Conservation (phyloP, 495 filamentous ascomycete species). For the Aspergillus homomorphus region DNA sequence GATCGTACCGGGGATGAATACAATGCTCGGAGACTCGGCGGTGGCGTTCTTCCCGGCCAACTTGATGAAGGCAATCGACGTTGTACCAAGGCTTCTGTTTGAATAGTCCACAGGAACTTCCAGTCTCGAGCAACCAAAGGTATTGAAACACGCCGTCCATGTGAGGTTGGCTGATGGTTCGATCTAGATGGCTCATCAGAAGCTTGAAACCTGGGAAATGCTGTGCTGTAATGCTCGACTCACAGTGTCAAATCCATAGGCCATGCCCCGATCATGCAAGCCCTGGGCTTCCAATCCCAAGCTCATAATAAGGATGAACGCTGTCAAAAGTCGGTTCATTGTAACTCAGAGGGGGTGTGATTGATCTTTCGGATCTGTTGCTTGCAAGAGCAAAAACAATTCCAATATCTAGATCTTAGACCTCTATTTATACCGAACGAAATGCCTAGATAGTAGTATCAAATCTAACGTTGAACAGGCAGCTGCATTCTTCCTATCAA, state of each 20-base stretch:
- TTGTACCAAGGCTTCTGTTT: conserved; percentile 17
- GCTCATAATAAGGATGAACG: conserved; percentile 9
- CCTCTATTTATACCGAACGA: conserved; percentile 10
- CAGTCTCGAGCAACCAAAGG: conserved; percentile 21
- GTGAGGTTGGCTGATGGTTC: conserved; percentile 19
- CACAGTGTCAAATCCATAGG: conserved; percentile 12
- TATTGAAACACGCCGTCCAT: conserved; percentile 28
- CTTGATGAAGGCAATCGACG: conserved; percentile 28
- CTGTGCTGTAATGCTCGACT: conserved; percentile 7
- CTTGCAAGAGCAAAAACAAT: conserved; percentile 4
- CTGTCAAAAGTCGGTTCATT: conserved; percentile 9
- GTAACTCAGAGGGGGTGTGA: not conserved
- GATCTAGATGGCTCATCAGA: conserved; percentile 16
- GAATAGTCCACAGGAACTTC: conserved; percentile 30
- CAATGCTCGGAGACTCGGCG: conserved; percentile 18
- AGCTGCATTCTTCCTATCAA: conserved; percentile 12
- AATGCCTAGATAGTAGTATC: conserved; percentile 2
- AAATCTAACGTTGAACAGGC: conserved; percentile 11
- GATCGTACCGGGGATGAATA: conserved; percentile 17
- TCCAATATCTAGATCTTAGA: conserved; percentile 7
- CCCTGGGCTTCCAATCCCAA: conserved; percentile 12
- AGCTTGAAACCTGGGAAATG: conserved; percentile 11
- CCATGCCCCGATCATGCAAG: conserved; percentile 13
- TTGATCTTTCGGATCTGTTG: conserved; percentile 4
- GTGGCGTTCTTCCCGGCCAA: conserved; percentile 20